Conservation (phyloP, 2,329 filamentous ascomycete species). For the Neoscytalidium dimidiatum region DNA sequence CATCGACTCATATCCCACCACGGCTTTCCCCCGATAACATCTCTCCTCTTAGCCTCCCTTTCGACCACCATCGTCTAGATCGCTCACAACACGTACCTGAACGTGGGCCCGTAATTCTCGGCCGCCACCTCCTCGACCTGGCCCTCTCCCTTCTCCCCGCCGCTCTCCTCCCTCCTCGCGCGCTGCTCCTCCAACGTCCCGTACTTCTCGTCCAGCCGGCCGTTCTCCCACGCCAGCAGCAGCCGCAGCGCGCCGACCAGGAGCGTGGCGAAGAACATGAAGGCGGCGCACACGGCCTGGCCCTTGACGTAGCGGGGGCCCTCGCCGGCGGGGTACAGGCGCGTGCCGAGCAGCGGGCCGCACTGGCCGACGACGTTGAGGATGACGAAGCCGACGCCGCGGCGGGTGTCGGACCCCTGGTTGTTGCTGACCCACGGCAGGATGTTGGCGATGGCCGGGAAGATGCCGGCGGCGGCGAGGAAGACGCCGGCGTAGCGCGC, state of each 20-base stretch:
- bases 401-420: constrained; percentile 67
- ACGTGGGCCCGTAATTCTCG: constrained; percentile 38
- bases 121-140: constrained; percentile 26
- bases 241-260: constrained; percentile 32
- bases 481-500: constrained; percentile 56
- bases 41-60: neutral
- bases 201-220: constrained; percentile 35
- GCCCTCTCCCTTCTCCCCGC: constrained; percentile 5
- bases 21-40: no score
- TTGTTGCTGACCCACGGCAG: constrained; percentile 72
- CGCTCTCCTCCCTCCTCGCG: constrained; percentile 20
- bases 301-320: constrained; percentile 38
- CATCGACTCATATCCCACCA: no score
- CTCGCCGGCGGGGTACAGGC: constrained; percentile 35
- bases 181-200: constrained; percentile 33
- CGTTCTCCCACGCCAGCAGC: constrained; percentile 40
- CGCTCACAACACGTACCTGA: constrained; percentile 33
- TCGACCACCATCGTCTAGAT: neutral
- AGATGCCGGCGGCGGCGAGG: constrained; percentile 62
- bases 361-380: constrained; percentile 65
- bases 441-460: constrained; percentile 69
- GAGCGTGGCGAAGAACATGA: constrained; percentile 39
- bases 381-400: constrained; percentile 67
- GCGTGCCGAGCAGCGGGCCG: constrained; percentile 38
- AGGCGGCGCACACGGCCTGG: constrained; percentile 38